Base-by-base conservation (phyloP, 352 stramenopile genomes). In the Pythium phragmiticola region DNA sequence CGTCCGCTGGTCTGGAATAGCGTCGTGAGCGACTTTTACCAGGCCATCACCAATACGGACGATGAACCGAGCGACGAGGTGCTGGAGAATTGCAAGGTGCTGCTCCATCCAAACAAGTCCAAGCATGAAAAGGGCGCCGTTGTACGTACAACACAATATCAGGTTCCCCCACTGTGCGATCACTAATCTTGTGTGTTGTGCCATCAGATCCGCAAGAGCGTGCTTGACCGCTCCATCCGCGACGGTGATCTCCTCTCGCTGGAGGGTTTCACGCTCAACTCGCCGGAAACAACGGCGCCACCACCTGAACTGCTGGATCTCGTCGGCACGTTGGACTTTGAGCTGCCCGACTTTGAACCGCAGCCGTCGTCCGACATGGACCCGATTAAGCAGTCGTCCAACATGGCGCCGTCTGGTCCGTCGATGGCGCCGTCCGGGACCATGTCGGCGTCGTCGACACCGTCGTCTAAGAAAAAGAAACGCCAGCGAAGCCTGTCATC, bases 71-170 rank as follows among this genome's bases (percentile, higher is more conserved):
- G 70, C 42, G 66, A 76, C 26, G 77, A 69, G 30, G 66, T 82
- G 37, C 65, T 90, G 42, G 77, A 84, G 37, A 84, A 79, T 53
- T 91, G 82, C 73, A 88, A 85, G 55, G 80, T 93, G 57, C 57
- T 90, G 45, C 70, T 93, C 48, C 84, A 93, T 48, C 84, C 84
- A 30, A 91, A 80, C 63, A 93, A 93, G 69, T 93, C 84, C 47
- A 91, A 87, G 72, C 72, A 68, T 63, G 84, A 93, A 62, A 88
- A 91, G 68, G 84, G 84, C 50, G 80, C 89, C 17, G 69, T 88
- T 64, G 84, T 90, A 26, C 14, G 56, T 47, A 12, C n/a, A 13
- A n/a, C 45, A 3, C 6, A 4, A 50, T 39, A 9, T 39, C 34
- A 33, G 21, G 37, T 1, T 46, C 5, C 7, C 13, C 47, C 34